Conservation (phyloP, 495 filamentous ascomycete genomes). For the Halenospora varia region DNA sequence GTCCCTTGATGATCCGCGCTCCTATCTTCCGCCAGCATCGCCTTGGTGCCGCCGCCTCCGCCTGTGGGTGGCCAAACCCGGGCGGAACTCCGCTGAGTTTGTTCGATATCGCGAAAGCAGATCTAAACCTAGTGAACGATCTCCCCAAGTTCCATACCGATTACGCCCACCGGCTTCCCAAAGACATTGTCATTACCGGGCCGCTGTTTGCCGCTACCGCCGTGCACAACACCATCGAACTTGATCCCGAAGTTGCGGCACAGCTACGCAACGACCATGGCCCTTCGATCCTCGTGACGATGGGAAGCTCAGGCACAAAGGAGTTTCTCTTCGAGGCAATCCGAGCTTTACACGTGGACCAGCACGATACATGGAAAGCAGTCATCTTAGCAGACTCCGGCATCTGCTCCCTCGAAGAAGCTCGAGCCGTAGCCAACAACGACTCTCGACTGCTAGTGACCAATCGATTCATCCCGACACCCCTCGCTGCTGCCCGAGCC, state of each 20-base stretch:
- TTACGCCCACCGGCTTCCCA: conserved; percentile 6
- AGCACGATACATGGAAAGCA: conserved; percentile 23
- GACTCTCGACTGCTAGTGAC: conserved; percentile 23
- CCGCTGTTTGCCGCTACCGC: conserved; percentile 23
- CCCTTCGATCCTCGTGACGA: conserved; percentile 21
- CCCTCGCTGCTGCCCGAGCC: conserved; percentile 18
- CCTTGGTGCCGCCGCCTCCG: background rate
- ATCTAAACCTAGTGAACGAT: conserved; percentile 27
- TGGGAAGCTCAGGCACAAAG: conserved; percentile 25
- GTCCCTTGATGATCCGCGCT: background rate
- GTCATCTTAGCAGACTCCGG: conserved; percentile 24
- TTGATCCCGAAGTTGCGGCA: conserved; percentile 22
- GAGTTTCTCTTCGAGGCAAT: conserved; percentile 25
- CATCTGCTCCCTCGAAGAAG: conserved; percentile 18
- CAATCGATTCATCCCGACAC: conserved; percentile 24
- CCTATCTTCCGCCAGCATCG: conserved; percentile 2
- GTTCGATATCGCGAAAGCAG: conserved; percentile 25
- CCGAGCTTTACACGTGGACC: conserved; percentile 9
- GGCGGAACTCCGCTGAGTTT: conserved; percentile 6
- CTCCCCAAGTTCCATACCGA: conserved; percentile 22
- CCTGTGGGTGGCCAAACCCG: background rate
- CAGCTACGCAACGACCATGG: conserved; percentile 5
- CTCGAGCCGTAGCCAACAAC: conserved; percentile 6
- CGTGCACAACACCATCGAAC: background rate
- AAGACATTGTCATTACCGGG: conserved; percentile 21